Base-by-base conservation (phyloP, 2,329 filamentous ascomycete genomes). In the Aureobasidium sp. region DNA sequence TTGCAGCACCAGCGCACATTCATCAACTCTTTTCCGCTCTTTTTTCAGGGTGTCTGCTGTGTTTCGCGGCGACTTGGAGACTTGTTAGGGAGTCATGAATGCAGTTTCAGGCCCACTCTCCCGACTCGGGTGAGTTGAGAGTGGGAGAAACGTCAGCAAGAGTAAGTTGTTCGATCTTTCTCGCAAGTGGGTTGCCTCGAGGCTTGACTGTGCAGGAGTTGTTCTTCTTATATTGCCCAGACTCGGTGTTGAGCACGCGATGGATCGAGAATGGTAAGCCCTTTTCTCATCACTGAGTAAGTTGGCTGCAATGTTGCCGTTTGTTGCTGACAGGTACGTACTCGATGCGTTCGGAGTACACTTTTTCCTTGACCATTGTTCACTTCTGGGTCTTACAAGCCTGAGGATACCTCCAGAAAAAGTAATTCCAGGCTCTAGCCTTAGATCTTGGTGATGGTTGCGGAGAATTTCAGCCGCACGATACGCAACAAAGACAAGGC, bases 261-360 rank as follows among this genome's bases (percentile, higher is more conserved):
- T 55, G 37, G 39, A 55, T 42, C 29, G 34, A 44, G 27, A 44
- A 44, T n/a, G 36, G 15, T 30, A 55, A 11, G 49, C 27, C 13
- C 8, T 25, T 42, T 48, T 7, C 47, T 49, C 11, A n/a, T 21
- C 21, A 44, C 41, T 25, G 41, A 44, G 32, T 39, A 37, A 52
- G 34, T 39, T 15, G 30, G 3, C 47, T 50, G 47, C 29, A 41
- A 54, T 15, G 15, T 54, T 15, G 36, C 16, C 30, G 50, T 54
- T 41, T 54, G 36, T 11, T 54, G 50, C 50, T 54, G 50, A 54
- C 50, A 54, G 30, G 36, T 54, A 54, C 50, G 50, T 54, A 30
- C 32, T 54, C 25, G 16, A 15, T 16, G n/a, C 36, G 11, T 30
- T 16, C 32, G 36, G 21, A 55, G 16, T 34, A 55, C 11, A 21